Percentiles rank a stretch among this genome's conserved stretches.
Evolutionary conservation across 2,329 filamentous ascomycete species (phyloP).

Genomic region (Fusarium algeriense): DNA sequence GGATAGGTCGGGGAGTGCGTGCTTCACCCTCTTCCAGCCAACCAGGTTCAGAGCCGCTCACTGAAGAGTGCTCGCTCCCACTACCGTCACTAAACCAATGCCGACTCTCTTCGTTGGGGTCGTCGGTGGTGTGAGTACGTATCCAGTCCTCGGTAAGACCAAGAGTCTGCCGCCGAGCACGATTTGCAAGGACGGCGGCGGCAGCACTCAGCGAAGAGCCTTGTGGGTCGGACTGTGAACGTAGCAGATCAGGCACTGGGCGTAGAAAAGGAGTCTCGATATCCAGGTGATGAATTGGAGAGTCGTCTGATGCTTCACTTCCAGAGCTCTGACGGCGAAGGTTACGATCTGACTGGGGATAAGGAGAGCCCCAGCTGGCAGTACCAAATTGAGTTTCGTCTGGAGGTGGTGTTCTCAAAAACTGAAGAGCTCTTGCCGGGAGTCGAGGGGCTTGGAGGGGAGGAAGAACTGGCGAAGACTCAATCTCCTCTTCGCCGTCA

Average conservation of each 20-base stretch:
- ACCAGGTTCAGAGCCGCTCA: constrained; percentile 73
- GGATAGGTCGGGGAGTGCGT: constrained; percentile 61
- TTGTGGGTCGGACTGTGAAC: constrained; percentile 47
- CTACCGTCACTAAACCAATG: constrained; percentile 85
- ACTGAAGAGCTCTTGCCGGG: constrained; percentile 65
- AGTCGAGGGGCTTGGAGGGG: constrained; percentile 70
- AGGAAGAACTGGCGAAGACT: constrained; percentile 69
- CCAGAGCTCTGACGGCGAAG: constrained; percentile 65
- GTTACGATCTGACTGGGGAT: constrained; percentile 73
- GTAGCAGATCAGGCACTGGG: constrained; percentile 62
- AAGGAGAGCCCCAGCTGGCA: constrained; percentile 92
- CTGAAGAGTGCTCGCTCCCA: constrained; percentile 80
- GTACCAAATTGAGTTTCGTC: constrained; percentile 68
- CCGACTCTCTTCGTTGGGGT: constrained; percentile 73
- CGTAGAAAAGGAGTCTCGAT: constrained; percentile 73
- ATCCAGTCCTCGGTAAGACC: constrained; percentile 89
- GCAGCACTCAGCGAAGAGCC: constrained; percentile 62
- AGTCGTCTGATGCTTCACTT: constrained; percentile 71
- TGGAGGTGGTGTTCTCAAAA: constrained; percentile 66
- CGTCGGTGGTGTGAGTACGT: constrained; percentile 81
- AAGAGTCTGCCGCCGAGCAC: constrained; percentile 68
- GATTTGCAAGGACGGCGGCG: constrained; percentile 73
- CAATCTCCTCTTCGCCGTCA: constrained; percentile 66
- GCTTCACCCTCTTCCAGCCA: constrained; percentile 64
- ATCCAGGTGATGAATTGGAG: constrained; percentile 70